A percentile compares a stretch with the other conserved stretches of the same genome.
These are phyloP conservation scores for Betula pendula DNA, from an alignment of 306 rosid species.

Conservation along the genomic window DNA sequence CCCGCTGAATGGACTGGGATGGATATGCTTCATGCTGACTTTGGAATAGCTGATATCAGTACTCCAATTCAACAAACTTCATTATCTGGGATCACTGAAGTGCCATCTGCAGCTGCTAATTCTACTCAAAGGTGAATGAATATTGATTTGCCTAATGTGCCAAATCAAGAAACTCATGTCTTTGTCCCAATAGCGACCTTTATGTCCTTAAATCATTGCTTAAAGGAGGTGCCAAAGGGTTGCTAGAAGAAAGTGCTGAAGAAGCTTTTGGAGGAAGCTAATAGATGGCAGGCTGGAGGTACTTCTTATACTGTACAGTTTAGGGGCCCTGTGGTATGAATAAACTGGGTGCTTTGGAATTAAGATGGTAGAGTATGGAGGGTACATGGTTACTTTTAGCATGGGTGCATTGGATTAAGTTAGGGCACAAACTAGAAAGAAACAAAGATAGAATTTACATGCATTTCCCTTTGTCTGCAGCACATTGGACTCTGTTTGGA, in stretches of 20 bases:
- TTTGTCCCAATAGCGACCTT: conserved; percentile 29
- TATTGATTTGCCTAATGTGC: conserved; percentile 18
- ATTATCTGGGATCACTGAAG: conserved; percentile 47
- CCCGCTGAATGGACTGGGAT: conserved; percentile 74
- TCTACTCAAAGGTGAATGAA: conserved; percentile 50
- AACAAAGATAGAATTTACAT: conserved; percentile 28
- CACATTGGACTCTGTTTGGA: conserved; percentile 26
- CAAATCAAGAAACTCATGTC: conserved; percentile 31
- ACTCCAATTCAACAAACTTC: conserved; percentile 47
- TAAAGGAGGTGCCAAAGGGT: conserved; percentile 34
- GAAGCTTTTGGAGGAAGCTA: conserved; percentile 33
- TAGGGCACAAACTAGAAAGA: conserved; percentile 26
- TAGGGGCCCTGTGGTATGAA: conserved; percentile 32
- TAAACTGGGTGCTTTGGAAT: conserved; percentile 35
- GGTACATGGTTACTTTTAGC: conserved; percentile 20
- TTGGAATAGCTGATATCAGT: conserved; percentile 47
- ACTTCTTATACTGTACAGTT: conserved; percentile 48
- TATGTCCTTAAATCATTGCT: conserved; percentile 25
- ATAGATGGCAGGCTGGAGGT: conserved; percentile 37
- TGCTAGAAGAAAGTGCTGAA: conserved; percentile 31
- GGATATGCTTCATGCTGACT: conserved; percentile 71
- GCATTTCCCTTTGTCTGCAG: conserved; percentile 32
- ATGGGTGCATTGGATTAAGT: conserved; percentile 31
- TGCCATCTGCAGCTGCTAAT: conserved; percentile 49
- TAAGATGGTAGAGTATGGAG: conserved; percentile 28